Evolutionary conservation across 2,329 filamentous ascomycete genomes (phyloP), one percentile per base, ranked within the genome.

Genomic region (Hypomyces perniciosus): DNA sequence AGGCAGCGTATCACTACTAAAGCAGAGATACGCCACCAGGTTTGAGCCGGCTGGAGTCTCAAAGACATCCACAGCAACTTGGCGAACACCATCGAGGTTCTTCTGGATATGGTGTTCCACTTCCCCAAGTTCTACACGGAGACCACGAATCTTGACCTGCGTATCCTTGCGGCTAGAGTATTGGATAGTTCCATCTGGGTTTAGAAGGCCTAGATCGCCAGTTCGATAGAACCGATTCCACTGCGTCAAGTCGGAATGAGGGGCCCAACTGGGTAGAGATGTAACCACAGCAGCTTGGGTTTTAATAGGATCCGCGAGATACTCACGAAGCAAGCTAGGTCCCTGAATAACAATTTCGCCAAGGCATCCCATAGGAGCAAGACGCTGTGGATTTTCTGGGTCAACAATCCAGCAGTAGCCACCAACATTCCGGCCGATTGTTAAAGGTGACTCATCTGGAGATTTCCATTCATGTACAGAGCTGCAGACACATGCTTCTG

Each of bases 101-200:
- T 30, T 35, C 7, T 33, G 48, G 13, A 50, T 43, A 27, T 54
- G 53, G 27, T 52, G 40, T 30, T 54, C 53, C 46, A 54, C 40
- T 6, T 54, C 53, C 5, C 53, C 42, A 27, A 52, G 9, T 8
- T 50, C 48, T 9, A 50, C 27, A 34, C 48, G 48, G 6, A 39
- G 44, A 6, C 48, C 48, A 30, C 48, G 42, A 28, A 50, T 50
- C n/a, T 50, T 50, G 8, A 50, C 43, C 9, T 50, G 48, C 2
- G 48, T 34, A 29, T 50, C 48, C 6, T 33, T 50, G 6, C 48
- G 42, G 8, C 48, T 9, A 26, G 39, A 12, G 6, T 20, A 50
- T 26, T 39, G 33, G 10, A 50, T 33, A 9, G 44, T 39, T 0
- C 48, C 42, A 4, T 50, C 42, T 2, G 13, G 33, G 7, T 30